phyloP scores from a whole-genome alignment of 2,329 filamentous ascomycete genomes.

The Celoporthe dispersa region DNA sequence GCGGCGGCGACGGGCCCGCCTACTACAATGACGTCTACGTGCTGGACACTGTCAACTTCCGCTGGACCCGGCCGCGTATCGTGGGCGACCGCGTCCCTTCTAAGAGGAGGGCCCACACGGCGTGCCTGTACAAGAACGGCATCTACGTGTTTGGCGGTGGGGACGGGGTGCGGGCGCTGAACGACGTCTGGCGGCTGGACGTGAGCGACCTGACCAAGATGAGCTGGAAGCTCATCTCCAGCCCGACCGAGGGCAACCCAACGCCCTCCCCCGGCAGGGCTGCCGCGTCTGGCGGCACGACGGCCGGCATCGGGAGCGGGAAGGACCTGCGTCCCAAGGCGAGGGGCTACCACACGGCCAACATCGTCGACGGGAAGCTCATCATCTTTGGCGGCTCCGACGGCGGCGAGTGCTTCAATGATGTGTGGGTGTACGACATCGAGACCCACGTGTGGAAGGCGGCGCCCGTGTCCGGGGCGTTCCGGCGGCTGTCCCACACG shows the following conservation, averaged over 20 bases:
- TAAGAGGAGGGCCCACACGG: constrained; percentile 68
- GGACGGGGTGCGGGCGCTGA: constrained; percentile 70
- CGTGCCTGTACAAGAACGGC: constrained; percentile 72
- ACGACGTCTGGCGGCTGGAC: constrained; percentile 75
- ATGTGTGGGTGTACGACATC: constrained; percentile 75
- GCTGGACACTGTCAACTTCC: constrained; percentile 71
- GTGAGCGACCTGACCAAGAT: constrained; percentile 69
- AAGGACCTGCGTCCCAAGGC: constrained; percentile 60
- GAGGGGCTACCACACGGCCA: constrained; percentile 72
- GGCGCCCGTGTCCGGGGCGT: constrained; percentile 64
- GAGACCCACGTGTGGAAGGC: constrained; percentile 63
- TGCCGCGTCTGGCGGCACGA: constrained; percentile 17
- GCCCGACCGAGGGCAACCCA: constrained; percentile 36
- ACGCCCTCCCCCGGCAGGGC: constrained; percentile 35
- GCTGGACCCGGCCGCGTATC: constrained; percentile 67
- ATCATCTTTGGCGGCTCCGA: constrained; percentile 74
- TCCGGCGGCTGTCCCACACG: constrained; percentile 68
- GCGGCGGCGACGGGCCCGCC: constrained; percentile 70
- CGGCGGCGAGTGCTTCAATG: constrained; percentile 72
- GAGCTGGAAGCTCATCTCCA: constrained; percentile 69
- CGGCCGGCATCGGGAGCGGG: constrained; percentile 17
- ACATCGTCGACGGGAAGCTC: constrained; percentile 73
- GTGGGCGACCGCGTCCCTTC: constrained; percentile 62
- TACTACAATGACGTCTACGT: constrained; percentile 77
- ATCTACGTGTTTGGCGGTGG: constrained; percentile 75